These are phyloP conservation scores for Cercospora nicotianae DNA, from an alignment of 2,329 filamentous ascomycete species.

Conservation along the genomic window DNA sequence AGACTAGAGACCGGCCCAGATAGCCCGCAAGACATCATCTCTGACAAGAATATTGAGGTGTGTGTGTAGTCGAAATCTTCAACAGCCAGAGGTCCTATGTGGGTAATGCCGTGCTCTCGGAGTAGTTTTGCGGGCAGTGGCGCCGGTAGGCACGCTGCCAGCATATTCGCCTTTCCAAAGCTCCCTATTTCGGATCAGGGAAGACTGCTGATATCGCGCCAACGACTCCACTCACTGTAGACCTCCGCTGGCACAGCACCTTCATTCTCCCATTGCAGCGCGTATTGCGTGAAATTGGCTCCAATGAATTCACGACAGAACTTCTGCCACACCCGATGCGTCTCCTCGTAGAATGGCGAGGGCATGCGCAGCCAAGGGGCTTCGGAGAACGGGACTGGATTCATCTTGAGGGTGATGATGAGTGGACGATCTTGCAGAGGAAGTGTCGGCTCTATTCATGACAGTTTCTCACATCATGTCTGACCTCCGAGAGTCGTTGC, in stretches of 20 bases:
- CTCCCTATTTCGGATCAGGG: neutral
- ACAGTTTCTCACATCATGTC: neutral
- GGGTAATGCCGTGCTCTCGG: slow-evolving; percentile 62
- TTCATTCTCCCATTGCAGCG: slow-evolving; percentile 27
- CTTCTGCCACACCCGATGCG: slow-evolving; percentile 25
- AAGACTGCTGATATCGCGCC: slow-evolving; percentile 24
- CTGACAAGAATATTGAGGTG: slow-evolving; percentile 66
- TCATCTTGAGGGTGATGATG: neutral
- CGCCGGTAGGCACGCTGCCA: slow-evolving; percentile 67
- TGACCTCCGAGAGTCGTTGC: neutral
- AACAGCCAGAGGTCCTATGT: slow-evolving; percentile 65
- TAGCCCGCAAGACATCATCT: slow-evolving; percentile 66
- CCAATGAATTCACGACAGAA: slow-evolving; percentile 27
- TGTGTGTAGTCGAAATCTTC: slow-evolving; percentile 74
- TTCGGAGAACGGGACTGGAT: slow-evolving; percentile 19
- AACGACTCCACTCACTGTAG: slow-evolving; percentile 63
- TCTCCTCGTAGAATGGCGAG: slow-evolving; percentile 26
- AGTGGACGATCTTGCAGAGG: neutral
- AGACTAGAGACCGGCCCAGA: slow-evolving; percentile 62
- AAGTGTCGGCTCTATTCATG: neutral
- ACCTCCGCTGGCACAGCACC: slow-evolving; percentile 54
- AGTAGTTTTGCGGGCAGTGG: slow-evolving; percentile 68
- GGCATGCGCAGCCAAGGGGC: slow-evolving; percentile 25
- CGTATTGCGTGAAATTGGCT: slow-evolving; percentile 25
- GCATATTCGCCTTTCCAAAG: slow-evolving; percentile 53